Percentiles rank a stretch among this genome's conserved stretches.
These are phyloP conservation scores for Cyberlindnera mrakii DNA, from an alignment of 805 yeast species.

Conservation along the genomic window DNA sequence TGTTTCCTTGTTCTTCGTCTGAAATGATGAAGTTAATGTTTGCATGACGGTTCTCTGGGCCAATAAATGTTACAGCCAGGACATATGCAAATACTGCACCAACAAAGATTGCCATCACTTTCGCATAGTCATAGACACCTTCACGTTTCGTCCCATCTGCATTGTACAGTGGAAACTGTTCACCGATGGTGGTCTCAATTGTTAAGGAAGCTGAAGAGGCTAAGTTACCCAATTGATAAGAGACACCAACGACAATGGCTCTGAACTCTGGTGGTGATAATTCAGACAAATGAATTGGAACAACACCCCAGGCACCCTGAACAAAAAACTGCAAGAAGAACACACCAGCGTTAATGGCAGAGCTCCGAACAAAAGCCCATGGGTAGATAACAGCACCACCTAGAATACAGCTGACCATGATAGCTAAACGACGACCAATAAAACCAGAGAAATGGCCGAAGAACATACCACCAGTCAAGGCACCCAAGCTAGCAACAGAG, in stretches of 20 bases:
- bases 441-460: conserved; percentile 52
- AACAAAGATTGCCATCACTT: conserved; percentile 61
- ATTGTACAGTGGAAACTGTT: conserved; percentile 38
- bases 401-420: conserved; percentile 43
- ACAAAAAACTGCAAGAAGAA: conserved; percentile 59
- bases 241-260: conserved; percentile 55
- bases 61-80: conserved; percentile 43
- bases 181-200: conserved; percentile 59
- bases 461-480: conserved; percentile 47
- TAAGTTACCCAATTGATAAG: conserved; percentile 65
- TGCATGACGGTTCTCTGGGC: conserved; percentile 52
- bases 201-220: conserved; percentile 63
- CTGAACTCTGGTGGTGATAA: conserved; percentile 58
- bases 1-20: conserved; percentile 17
- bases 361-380: conserved; percentile 45
- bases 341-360: conserved; percentile 52
- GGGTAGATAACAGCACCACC: conserved; percentile 64
- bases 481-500: conserved; percentile 54
- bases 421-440: conserved; percentile 48
- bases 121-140: conserved; percentile 43
- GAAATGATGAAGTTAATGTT: conserved; percentile 20
- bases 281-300: conserved; percentile 57
- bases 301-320: conserved; percentile 67
- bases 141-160: conserved; percentile 15
- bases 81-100: conserved; percentile 56